Evolutionary conservation across 83 land plant genomes (phyloP).

Genomic region (Larix sibirica): DNA sequence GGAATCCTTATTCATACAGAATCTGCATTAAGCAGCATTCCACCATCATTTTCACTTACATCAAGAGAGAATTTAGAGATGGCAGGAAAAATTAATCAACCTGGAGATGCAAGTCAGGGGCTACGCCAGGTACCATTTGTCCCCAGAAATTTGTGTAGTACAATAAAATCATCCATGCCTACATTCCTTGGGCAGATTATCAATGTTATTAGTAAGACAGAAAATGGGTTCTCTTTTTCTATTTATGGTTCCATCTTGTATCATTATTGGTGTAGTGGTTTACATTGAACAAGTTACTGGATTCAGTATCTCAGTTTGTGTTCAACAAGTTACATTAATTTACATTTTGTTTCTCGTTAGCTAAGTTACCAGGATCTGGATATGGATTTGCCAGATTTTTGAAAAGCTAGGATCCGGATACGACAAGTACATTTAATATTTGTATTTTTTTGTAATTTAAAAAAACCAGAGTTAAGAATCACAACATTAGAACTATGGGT

Average conservation of each 20-base stretch:
- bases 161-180: background rate
- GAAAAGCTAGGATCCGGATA: no score
- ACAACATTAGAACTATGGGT: no score
- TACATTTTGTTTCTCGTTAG: no score
- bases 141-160: background rate
- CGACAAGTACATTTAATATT: no score
- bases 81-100: conserved; percentile 60
- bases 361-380: no score
- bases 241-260: background rate
- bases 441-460: no score
- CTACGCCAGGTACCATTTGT: conserved; percentile 60
- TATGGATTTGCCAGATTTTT: no score
- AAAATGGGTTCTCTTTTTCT: background rate
- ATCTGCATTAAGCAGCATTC: conserved; percentile 45
- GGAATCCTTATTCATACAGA: conserved; percentile 82
- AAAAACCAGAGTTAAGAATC: no score
- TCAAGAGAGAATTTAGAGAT: conserved; percentile 25
- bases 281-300: background rate
- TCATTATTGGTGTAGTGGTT: background rate
- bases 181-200: background rate
- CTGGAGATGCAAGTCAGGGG: conserved; percentile 80
- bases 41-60: conserved; percentile 31
- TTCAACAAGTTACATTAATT: background rate
- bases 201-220: background rate
- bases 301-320: background rate